Conservation (phyloP, 768 basidiomycete genomes). For the Gloeopeniophorella convolvens region DNA sequence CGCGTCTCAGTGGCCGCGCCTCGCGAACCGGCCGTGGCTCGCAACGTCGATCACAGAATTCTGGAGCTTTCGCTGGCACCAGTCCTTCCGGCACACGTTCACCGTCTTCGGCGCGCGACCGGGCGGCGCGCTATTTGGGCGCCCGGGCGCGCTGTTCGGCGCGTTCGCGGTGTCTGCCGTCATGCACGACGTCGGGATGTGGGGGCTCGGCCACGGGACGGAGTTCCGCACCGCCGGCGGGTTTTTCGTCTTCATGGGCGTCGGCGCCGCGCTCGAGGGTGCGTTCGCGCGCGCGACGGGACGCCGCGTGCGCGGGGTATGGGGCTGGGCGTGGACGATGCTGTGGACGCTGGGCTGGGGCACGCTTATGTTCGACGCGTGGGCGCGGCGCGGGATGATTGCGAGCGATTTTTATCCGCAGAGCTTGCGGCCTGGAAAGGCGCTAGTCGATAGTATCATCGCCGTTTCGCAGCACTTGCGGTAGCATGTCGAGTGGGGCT, state of each 20-base stretch:
- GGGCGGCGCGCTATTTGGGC: constrained; percentile 38
- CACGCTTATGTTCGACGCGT: not conserved
- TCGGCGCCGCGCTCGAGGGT: constrained; percentile 45
- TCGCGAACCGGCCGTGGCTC: constrained; percentile 30
- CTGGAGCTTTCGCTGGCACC: constrained; percentile 37
- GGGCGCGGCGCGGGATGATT: constrained; percentile 8
- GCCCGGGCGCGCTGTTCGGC: constrained; percentile 44
- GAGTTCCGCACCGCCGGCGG: constrained; percentile 38
- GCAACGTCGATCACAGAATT: constrained; percentile 33
- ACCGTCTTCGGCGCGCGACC: constrained; percentile 28
- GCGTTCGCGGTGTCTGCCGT: constrained; percentile 55
- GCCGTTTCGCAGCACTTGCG: not conserved
- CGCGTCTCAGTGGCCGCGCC: constrained; percentile 30
- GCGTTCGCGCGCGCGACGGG: constrained; percentile 40
- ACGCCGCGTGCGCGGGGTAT: constrained; percentile 39
- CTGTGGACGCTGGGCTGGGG: constrained; percentile 43
- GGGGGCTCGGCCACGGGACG: constrained; percentile 49
- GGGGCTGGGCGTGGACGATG: constrained; percentile 47
- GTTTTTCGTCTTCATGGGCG: constrained; percentile 53
- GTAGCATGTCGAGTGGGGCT: not conserved
- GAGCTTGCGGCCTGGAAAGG: not conserved
- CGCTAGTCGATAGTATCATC: not conserved
- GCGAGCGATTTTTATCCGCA: not conserved
- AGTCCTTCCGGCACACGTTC: constrained; percentile 29
- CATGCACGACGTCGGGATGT: constrained; percentile 51